Evolutionary conservation across 2,329 filamentous ascomycete species (phyloP), one percentile per base, ranked within the genome.

Genomic region (Aspergillus brasiliensis): DNA sequence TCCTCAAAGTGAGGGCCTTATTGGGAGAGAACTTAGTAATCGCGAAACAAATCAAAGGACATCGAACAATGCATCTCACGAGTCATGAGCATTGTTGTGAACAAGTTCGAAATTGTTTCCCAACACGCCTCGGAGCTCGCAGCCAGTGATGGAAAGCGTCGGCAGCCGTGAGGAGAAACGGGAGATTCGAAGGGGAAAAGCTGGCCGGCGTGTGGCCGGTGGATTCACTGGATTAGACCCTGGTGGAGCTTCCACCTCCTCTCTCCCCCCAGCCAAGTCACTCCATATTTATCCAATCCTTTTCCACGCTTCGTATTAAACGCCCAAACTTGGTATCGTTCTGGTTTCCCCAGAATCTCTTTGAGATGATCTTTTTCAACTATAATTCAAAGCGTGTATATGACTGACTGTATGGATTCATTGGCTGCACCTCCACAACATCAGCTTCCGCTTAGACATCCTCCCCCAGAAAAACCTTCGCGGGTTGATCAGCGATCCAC

Each of bases 1-100:
- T 66, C 68, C 60, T 21, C 51, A 21, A 46, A 28, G 31, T 23
- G 38, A 40, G 37, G 17, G 8, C 34, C 21, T 5, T 11, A 19
- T 38, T 23, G 19, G 34, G 37, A 23, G 2, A 2, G 6, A 10
- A 53, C 17, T 37, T 52, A 52, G 49, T 52, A 52, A 38, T 52
- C 19, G 49, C 11, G 49, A 31, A n/a, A 13, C 17, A 52, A 34
- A 15, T 38, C 5, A 21, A 13, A n/a, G 27, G 25, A 10, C 46
- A 49, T 49, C 15, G 46, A 27, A 27, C 23, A 28, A 28, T 17
- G 25, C 46, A 25, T 49, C 27, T 49, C 46, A 31, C 31, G 25
- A 28, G 25, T 8, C 46, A 49, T 34, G n/a, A 27, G 49, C 49
- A 52, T 37, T 37, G 49, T 37, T 21, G 17, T 34, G 19, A 13